Conservation (phyloP, 352 stramenopile species). For the Stramenopiles sp. region DNA sequence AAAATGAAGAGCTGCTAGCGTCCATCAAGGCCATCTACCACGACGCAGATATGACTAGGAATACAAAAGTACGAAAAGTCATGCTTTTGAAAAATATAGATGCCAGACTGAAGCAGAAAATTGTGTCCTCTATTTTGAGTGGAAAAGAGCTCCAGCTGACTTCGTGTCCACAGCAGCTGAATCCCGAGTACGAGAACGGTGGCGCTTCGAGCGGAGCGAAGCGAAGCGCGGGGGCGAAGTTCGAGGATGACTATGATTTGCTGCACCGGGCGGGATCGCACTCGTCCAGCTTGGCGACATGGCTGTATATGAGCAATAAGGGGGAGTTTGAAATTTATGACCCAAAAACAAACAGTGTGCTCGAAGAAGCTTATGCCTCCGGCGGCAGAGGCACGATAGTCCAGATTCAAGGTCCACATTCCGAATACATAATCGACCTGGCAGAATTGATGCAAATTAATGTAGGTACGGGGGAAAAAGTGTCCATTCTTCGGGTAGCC, state of each 20-base stretch:
- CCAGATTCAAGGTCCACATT: neutral
- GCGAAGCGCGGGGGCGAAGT: neutral
- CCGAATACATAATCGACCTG: neutral
- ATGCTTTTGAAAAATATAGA: conserved; percentile 1
- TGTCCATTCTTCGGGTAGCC: neutral
- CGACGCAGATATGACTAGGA: neutral
- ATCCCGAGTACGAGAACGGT: neutral
- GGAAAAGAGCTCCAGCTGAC: neutral
- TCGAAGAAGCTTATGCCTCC: neutral
- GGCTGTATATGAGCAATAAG: neutral
- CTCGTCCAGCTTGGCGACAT: neutral
- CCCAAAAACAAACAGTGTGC: neutral
- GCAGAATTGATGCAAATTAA: neutral
- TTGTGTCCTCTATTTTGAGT: neutral
- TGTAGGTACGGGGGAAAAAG: neutral
- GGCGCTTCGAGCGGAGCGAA: neutral
- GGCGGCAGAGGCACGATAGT: neutral
- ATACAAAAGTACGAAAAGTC: neutral
- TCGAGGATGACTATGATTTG: neutral
- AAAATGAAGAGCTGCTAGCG: neutral
- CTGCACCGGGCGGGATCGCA: neutral
- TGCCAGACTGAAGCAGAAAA: neutral
- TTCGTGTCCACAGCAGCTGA: too few relatives aligned
- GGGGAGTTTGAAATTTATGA: neutral
- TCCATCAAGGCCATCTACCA: neutral